Evolutionary conservation across 352 stramenopile genomes (phyloP), one percentile per base, ranked within the genome.

Genomic region (Phytophthora sp.): DNA sequence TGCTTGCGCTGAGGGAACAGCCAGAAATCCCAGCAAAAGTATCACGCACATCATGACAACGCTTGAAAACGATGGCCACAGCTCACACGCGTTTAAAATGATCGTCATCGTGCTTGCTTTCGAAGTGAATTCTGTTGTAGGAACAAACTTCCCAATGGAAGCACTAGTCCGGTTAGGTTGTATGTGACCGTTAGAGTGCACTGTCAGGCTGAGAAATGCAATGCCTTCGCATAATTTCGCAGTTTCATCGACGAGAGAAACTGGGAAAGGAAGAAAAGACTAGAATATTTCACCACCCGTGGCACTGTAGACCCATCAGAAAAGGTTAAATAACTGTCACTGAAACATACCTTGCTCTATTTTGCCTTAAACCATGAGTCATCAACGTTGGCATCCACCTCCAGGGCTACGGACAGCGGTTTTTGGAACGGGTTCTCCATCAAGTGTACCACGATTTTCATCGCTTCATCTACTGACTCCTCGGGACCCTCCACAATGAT

Each of bases 311-410:
- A n/a, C n/a, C n/a, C n/a, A n/a, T n/a, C n/a, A n/a, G n/a, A n/a
- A n/a, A n/a, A n/a, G n/a, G n/a, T n/a, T n/a, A n/a, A n/a, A n/a
- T n/a, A n/a, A n/a, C n/a, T n/a, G n/a, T n/a, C n/a, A n/a, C n/a
- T n/a, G n/a, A n/a, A n/a, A n/a, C n/a, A n/a, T 34, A 23, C 5
- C 17, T 43, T 51, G 18, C 52, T 58, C 54, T 85, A 99, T 79
- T 99, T 99, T 15, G 97, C 98, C 74, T 99, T 98, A 79, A 99
- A 99, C 98, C 98, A 99, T 55, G 94, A 99, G 38, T 99, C 94
- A 24, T 97, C 90, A 8, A 96, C 95, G 15, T 99, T 97, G 30
- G 93, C 93, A 62, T 98, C 95, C 18, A 98, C 95, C 37, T 96
- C 79, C 30, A 98, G 76, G 20, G 95, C 89, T 6, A 98, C 91